phyloP scores from a whole-genome alignment of 2,329 filamentous ascomycete species.

The Chalara sp. region DNA sequence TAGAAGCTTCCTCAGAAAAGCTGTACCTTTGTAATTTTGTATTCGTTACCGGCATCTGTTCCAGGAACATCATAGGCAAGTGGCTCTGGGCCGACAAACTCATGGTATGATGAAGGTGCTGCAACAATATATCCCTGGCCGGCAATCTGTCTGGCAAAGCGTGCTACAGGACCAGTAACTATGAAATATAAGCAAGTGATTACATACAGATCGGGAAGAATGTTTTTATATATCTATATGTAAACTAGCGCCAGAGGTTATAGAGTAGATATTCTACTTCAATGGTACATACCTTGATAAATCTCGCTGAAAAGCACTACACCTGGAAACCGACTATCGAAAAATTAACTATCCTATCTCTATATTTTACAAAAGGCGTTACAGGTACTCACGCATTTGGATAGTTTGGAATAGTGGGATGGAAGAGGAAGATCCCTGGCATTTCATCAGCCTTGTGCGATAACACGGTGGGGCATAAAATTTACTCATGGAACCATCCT shows the following conservation, averaged over 20 bases:
- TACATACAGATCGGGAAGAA: neutral
- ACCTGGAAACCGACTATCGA: conserved; percentile 64
- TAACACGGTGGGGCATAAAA: neutral
- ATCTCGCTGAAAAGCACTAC: conserved; percentile 91
- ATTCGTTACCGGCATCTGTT: conserved; percentile 80
- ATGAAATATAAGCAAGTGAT: conserved; percentile 7
- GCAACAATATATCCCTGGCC: conserved; percentile 91
- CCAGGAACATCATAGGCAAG: conserved; percentile 82
- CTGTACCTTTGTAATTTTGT: conserved; percentile 71
- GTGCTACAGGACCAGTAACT: conserved; percentile 86
- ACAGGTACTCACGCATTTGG: conserved; percentile 62
- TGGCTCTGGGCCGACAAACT: conserved; percentile 80
- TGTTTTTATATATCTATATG: neutral
- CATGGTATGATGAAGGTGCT: conserved; percentile 85
- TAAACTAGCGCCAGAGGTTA: neutral
- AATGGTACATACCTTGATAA: conserved; percentile 67
- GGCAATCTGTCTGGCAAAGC: conserved; percentile 87
- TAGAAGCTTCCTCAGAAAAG: neutral
- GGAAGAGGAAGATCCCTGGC: conserved; percentile 80
- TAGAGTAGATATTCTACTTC: too few relatives aligned
- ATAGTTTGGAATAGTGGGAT: conserved; percentile 77
- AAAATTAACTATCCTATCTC: conserved; percentile 5
- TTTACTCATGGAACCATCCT: conserved; percentile 45
- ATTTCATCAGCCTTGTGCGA: conserved; percentile 6
- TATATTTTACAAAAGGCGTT: neutral